Percentiles rank a stretch among this genome's conserved stretches.
phyloP scores from a whole-genome alignment of 73 alveolate species.

The Paramecium tetraurelia region DNA sequence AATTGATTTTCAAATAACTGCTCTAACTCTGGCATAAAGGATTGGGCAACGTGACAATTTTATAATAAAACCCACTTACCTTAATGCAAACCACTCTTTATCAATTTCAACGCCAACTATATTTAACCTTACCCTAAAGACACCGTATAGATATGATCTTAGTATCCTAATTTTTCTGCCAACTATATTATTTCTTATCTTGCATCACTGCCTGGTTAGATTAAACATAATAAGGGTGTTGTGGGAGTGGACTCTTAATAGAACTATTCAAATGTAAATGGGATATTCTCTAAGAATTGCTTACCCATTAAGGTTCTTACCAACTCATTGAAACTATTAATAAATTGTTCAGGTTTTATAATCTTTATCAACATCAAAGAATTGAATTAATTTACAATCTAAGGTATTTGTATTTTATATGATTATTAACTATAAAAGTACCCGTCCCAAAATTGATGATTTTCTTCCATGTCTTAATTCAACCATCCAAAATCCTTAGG shows the following conservation, averaged over 20 bases:
- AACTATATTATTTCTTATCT: neutral
- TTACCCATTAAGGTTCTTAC: conserved; percentile 89
- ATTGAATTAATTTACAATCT: neutral
- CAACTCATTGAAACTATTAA: conserved; percentile 82
- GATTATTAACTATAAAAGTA: neutral
- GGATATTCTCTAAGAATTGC: conserved; percentile 77
- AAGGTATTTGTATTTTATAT: conserved; percentile 65
- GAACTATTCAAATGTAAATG: conserved; percentile 87
- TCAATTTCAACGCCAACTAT: conserved; percentile 87
- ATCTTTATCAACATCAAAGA: conserved; percentile 77
- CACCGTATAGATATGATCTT: conserved; percentile 70
- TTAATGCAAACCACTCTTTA: conserved; percentile 86
- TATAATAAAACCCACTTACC: conserved; percentile 99
- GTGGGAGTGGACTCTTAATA: conserved; percentile 88
- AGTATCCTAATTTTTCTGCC: neutral
- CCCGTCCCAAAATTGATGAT: conserved; percentile 69
- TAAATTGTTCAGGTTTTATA: conserved; percentile 95
- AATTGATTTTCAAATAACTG: conserved; percentile 90
- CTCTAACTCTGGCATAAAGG: conserved; percentile 98
- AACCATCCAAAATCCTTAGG: conserved; percentile 67
- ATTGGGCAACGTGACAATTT: conserved; percentile 98
- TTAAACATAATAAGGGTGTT: conserved; percentile 92
- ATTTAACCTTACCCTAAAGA: conserved; percentile 94
- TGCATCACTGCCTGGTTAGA: conserved; percentile 99
- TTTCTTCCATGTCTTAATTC: conserved; percentile 17